Base-by-base conservation (phyloP, 805 yeast genomes). In the Lipomyces yamadae region DNA sequence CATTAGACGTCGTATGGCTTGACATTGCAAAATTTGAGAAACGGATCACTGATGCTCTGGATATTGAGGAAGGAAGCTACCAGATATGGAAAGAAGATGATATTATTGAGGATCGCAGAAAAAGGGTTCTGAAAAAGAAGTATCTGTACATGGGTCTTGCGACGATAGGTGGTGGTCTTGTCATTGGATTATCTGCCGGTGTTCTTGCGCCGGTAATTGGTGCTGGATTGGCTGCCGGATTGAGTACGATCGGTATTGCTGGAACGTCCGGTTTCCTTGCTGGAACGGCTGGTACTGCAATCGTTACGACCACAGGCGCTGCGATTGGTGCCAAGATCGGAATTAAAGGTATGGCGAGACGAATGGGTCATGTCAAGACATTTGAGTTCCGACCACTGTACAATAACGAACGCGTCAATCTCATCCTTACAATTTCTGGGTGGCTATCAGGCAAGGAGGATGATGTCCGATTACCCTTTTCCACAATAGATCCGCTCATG, bases 391-490 rank as follows among this genome's bases (percentile, higher is more conserved):
- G 90, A 60, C 98, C 99, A 0, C 80, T 95, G 71, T 97, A 92
- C 77, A 93, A 94, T 76, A 92, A 91, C 76, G 90, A 90, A 75
- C 82, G 99, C 60, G 88, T 96, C 2, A 94, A 92, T 75, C 80
- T 93, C 71, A 89, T 94, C 62, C 79, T 95, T 24, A 93, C 98
- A 1, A 92, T 96, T 0, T 87, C 96, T 61, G 99, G 99, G 0
- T 95, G 99, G 99, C 92, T 95, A 94, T 89, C 88, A 62, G 96
- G 97, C 76, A 89, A 88, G 66, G 86, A 88, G 73, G 99, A 95
- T 86, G 99, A 95, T 83, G 94, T 95, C 29, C 83, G 99, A 75
- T 83, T 95, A 69, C 99, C 99, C 1, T 95, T 93, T 75, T 90
- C 97, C 0, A 95, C 99, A 0, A 90, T 95, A 7, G 99, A 96